phyloP scores from a whole-genome alignment of 2,329 filamentous ascomycete genomes.

The Pseudogymnoascus sp. region DNA sequence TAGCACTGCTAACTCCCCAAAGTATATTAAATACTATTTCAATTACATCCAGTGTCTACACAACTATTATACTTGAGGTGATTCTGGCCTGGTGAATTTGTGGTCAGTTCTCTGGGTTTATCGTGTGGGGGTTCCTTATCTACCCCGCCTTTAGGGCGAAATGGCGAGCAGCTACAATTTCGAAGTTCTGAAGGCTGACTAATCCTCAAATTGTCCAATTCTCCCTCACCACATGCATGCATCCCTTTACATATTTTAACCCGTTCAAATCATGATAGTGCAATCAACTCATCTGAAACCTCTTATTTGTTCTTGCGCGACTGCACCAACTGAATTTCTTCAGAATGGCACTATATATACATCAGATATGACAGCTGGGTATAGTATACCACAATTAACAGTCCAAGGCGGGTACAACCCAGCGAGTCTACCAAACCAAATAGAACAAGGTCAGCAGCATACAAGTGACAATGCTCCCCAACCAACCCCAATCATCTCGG shows the following conservation, averaged over 20 bases:
- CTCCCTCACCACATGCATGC: not conserved
- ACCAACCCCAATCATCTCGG: not conserved
- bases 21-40: not conserved
- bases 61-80: not conserved
- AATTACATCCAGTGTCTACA: not conserved
- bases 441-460: not conserved
- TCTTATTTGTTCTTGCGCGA: not conserved
- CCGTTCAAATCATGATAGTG: not conserved
- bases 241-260: not conserved
- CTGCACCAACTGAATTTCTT: not conserved
- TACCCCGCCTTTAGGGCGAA: constrained; percentile 8
- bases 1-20: not conserved
- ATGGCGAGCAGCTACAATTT: not conserved
- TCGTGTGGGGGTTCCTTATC: constrained; percentile 8
- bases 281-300: not conserved
- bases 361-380: not conserved
- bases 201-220: not conserved
- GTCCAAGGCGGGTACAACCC: not conserved
- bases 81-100: not conserved
- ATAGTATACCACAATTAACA: not conserved
- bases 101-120: constrained; percentile 1
- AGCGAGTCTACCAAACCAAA: not conserved
- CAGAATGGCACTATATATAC: not conserved
- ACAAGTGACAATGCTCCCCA: not conserved
- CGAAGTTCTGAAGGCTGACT: not conserved